Percentiles rank a stretch among this genome's conserved stretches.
Evolutionary conservation across 495 filamentous ascomycete genomes (phyloP).

Genomic region (Eremomyces bilateralis): DNA sequence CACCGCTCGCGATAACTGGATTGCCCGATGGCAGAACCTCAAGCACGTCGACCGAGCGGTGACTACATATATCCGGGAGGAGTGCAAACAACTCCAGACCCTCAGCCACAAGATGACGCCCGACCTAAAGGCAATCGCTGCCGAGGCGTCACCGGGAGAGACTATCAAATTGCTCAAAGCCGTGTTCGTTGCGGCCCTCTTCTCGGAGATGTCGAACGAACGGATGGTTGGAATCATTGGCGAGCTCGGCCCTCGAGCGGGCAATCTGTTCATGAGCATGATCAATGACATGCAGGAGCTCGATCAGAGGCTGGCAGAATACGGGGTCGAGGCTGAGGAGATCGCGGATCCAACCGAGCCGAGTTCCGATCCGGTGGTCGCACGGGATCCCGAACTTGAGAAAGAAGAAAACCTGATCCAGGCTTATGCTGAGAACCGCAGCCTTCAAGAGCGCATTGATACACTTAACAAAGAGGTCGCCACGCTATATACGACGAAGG

Average conservation of each 20-base stretch:
- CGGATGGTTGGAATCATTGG: slow-evolving; percentile 18
- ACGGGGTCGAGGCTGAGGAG: slow-evolving; percentile 9
- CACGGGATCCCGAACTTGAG: slow-evolving; percentile 17
- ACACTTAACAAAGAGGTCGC: too few relatives aligned
- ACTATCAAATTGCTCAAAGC: slow-evolving; percentile 15
- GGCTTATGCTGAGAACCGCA: slow-evolving; percentile 8
- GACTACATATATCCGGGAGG: slow-evolving; percentile 39
- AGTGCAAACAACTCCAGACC: slow-evolving; percentile 28
- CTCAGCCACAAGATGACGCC: slow-evolving; percentile 25
- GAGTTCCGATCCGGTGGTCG: slow-evolving; percentile 1
- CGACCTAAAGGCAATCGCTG: slow-evolving; percentile 38
- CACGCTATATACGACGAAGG: slow-evolving; percentile 7
- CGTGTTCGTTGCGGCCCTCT: slow-evolving; percentile 18
- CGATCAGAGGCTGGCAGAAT: slow-evolving; percentile 9
- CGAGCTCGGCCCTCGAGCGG: slow-evolving; percentile 12
- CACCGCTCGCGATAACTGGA: slow-evolving; percentile 16
- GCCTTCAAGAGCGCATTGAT: slow-evolving; percentile 6
- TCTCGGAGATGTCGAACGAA: slow-evolving; percentile 15
- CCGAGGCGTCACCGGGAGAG: slow-evolving; percentile 15
- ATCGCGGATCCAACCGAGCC: slow-evolving; percentile 4
- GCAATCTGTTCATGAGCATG: slow-evolving; percentile 14
- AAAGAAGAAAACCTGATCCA: slow-evolving; percentile 14
- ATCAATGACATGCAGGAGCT: slow-evolving; percentile 17
- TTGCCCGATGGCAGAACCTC: slow-evolving; percentile 23
- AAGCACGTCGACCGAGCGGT: slow-evolving; percentile 48